Evolutionary conservation across 257 asterid species (phyloP).

Genomic region (Solanum gracilifrons): DNA sequence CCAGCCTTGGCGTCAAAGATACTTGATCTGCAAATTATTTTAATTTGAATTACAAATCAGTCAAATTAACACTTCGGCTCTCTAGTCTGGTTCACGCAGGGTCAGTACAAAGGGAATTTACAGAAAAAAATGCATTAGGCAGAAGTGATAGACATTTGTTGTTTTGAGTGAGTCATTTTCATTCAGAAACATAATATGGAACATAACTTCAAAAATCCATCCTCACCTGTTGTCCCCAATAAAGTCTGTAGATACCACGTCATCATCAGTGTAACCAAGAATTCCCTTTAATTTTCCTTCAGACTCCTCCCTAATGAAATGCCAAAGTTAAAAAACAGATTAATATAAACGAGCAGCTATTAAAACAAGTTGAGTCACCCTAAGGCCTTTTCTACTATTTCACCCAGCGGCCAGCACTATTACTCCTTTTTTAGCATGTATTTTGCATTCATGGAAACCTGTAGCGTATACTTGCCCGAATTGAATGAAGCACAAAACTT

Average conservation of each 20-base stretch:
- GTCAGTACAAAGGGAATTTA: not conserved
- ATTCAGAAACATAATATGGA: not conserved
- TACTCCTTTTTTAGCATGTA: not conserved
- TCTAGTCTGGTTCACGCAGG: not conserved
- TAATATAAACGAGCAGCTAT: not conserved
- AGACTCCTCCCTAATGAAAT: constrained; percentile 52
- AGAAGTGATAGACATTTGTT: not conserved
- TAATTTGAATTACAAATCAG: not conserved
- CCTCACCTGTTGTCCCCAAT: constrained; percentile 73
- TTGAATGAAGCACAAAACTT: not conserved
- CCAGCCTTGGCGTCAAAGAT: constrained; percentile 93
- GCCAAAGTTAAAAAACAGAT: not conserved
- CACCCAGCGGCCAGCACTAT: not conserved
- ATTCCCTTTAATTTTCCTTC: constrained; percentile 77
- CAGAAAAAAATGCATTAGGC: not conserved
- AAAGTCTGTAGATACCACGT: constrained; percentile 85
- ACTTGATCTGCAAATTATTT: constrained; percentile 48
- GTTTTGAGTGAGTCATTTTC: not conserved
- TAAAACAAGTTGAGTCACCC: not conserved
- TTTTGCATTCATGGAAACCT: not conserved
- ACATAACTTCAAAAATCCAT: not conserved
- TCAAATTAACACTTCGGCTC: not conserved
- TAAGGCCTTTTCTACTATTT: not conserved
- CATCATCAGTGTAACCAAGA: constrained; percentile 83
- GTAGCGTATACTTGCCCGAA: not conserved